Evolutionary conservation across 192 early-diverging fungal genomes (phyloP), one percentile per base, ranked within the genome.

Genomic region (Coemansia sp.): DNA sequence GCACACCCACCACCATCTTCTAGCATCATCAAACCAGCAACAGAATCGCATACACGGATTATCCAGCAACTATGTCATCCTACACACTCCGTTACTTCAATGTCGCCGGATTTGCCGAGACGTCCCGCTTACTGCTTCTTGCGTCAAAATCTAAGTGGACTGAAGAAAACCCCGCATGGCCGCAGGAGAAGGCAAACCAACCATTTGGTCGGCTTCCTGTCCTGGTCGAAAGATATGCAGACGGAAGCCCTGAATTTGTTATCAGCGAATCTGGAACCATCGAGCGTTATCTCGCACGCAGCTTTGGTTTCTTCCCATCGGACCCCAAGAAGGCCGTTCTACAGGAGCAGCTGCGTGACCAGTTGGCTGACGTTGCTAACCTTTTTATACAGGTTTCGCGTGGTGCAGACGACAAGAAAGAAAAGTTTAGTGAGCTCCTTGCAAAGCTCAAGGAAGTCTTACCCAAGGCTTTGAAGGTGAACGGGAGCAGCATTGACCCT

Each of bases 401-500:
- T 6, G 20, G 9, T 11, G 24, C 20, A 1, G 12, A 24, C 23
- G 23, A 53, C 4, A 14, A 1, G 11, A 53, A 26, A 21, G 10
- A n/a, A 20, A 65, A 49, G 63, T 68, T 84, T 67, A 62, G 65
- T 9, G 36, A 35, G 1, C 57, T 71, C 20, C 38, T 73, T 24
- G 70, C 51, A 18, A 77, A 72, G 43, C 55, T 73, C 4, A 59
- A 85, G 45, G 20, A 49, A 6, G 68, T 79, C 11, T 78, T 84
- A 39, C 72, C 79, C 16, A 60, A 65, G 53, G 45, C 72, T 21
- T 64, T 88, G 51, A 41, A 56, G 43, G 64, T 74, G 39, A 87
- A 89, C 63, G 87, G 87, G 26, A 71, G 66, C 58, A 88, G 74
- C 38, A 85, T 87, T 2, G 72, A 78, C 62, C 75, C 72, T 30